Evolutionary conservation across 73 alveolate species (phyloP).

Genomic region (Paramecium sonneborni): DNA sequence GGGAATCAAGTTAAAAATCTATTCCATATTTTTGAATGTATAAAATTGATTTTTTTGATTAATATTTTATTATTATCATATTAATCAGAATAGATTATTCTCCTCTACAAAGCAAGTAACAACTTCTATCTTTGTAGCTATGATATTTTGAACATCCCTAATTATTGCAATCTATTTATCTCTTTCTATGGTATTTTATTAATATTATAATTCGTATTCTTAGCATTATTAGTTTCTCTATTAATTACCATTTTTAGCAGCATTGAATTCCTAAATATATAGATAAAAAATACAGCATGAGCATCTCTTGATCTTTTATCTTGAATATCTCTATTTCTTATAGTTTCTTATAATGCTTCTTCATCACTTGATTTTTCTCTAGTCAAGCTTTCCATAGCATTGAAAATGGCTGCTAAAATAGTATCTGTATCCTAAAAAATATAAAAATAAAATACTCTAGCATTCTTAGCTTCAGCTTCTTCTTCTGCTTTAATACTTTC

Average conservation of each 20-base stretch:
- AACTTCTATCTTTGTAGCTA: constrained; percentile 55
- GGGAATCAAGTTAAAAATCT: neutral
- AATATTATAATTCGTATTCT: constrained; percentile 29
- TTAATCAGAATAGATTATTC: constrained; percentile 52
- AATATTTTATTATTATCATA: neutral
- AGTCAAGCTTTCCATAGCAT: constrained; percentile 37
- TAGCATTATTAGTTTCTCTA: constrained; percentile 22
- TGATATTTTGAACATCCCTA: constrained; percentile 22
- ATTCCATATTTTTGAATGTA: neutral
- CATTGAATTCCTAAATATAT: constrained; percentile 11
- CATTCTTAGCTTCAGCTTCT: constrained; percentile 58
- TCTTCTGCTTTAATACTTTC: constrained; percentile 31
- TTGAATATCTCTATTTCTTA: constrained; percentile 46
- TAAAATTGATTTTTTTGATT: too few relatives aligned
- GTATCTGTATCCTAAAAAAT: constrained; percentile 11
- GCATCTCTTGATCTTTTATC: constrained; percentile 57
- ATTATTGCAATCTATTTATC: constrained; percentile 48
- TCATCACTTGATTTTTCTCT: constrained; percentile 41
- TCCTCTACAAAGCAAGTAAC: constrained; percentile 35
- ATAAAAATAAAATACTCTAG: neutral
- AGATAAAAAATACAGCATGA: constrained; percentile 22
- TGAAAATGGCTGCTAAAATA: constrained; percentile 27
- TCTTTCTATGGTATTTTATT: constrained; percentile 48
- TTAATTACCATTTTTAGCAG: constrained; percentile 33
- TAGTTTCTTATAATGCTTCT: constrained; percentile 43